Evolutionary conservation across 768 basidiomycete species (phyloP).

Genomic region (Leccinum ochraceum): DNA sequence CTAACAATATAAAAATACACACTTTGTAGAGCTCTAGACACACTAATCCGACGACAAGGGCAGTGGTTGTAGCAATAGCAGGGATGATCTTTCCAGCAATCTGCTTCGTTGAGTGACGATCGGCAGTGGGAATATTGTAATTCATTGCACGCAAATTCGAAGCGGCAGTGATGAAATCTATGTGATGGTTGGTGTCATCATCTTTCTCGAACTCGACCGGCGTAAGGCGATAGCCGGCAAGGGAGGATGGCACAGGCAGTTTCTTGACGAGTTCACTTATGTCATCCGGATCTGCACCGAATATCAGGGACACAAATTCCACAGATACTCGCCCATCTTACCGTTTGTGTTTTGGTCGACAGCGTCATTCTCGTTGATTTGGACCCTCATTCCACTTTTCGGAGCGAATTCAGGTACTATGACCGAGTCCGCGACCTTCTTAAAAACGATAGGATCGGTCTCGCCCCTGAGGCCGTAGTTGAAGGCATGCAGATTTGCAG

Average conservation of each 20-base stretch:
- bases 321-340: conserved; percentile 13
- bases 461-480: conserved; percentile 97
- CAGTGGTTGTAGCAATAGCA: conserved; percentile 98
- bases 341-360: conserved; percentile 52
- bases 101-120: conserved; percentile 92
- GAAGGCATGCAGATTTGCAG: conserved; percentile 95
- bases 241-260: conserved; percentile 84
- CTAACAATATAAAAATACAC: background rate
- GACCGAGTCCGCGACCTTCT: conserved; percentile 79
- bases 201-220: conserved; percentile 99
- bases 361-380: conserved; percentile 91
- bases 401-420: conserved; percentile 93
- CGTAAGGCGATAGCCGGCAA: conserved; percentile 93
- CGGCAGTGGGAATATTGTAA: conserved; percentile 85
- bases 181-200: conserved; percentile 96
- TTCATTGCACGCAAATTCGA: conserved; percentile 96
- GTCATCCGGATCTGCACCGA: conserved; percentile 47
- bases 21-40: conserved; percentile 98
- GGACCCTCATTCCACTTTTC: conserved; percentile 87
- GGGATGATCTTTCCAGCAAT: conserved; percentile 99
- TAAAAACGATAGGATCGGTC: conserved; percentile 75
- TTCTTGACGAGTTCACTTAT: conserved; percentile 57
- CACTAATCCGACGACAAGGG: conserved; percentile 92
- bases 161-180: conserved; percentile 98
- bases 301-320: conserved; percentile 6